Evolutionary conservation across 169 alveolate genomes (phyloP).

Genomic region (Plasmodium sp.): DNA sequence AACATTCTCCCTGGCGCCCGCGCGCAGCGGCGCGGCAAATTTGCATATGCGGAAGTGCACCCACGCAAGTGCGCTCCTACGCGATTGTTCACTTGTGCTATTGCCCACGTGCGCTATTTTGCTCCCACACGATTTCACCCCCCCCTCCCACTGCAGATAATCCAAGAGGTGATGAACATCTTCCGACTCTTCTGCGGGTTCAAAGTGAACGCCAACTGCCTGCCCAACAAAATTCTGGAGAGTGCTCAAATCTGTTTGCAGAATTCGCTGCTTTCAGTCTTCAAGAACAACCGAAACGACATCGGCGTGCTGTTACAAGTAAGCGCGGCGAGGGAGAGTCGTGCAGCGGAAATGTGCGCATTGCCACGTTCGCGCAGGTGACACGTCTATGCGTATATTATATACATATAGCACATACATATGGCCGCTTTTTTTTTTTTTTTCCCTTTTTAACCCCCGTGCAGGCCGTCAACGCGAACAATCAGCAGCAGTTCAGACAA

Average conservation of each 20-base stretch:
- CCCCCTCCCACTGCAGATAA: conserved; percentile 6
- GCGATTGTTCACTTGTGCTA: too few species aligned
- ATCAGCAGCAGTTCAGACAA: conserved; percentile 74
- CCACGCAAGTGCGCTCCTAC: not conserved
- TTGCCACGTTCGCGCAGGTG: not conserved
- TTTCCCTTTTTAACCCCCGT: not conserved
- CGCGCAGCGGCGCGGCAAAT: not conserved
- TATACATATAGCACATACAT: not conserved
- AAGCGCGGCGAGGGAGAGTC: not conserved
- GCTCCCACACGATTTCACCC: not conserved
- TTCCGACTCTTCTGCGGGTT: conserved; percentile 68
- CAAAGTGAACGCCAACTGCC: conserved; percentile 55
- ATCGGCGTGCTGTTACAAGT: conserved; percentile 52
- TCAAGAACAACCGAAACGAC: conserved; percentile 62
- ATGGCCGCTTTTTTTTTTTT: not conserved
- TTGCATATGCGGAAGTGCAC: not conserved
- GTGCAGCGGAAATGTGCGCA: not conserved
- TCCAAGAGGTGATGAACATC: conserved; percentile 46
- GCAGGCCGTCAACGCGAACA: conserved; percentile 65
- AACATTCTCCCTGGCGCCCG: not conserved
- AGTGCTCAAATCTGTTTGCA: conserved; percentile 65
- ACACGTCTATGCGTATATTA: not conserved
- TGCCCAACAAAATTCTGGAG: conserved; percentile 38
- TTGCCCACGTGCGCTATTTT: too few species aligned
- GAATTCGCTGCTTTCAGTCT: conserved; percentile 50